Evolutionary conservation across 495 filamentous ascomycete species (phyloP), one percentile per base, ranked within the genome.

Genomic region (Tuber umbilicatum): DNA sequence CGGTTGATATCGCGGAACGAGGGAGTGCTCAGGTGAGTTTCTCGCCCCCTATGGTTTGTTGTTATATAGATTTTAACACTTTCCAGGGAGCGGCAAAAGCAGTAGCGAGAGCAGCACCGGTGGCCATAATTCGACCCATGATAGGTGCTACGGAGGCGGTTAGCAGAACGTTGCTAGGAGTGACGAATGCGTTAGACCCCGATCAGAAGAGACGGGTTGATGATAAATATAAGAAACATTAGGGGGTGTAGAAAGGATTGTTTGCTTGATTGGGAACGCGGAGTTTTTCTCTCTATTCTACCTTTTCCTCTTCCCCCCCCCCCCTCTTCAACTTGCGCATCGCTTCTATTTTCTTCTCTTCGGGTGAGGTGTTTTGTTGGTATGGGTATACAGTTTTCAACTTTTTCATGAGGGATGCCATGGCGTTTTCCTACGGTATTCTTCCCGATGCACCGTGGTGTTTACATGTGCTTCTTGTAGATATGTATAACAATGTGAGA

Each of bases 141-240:
- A 93, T 98, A 80, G 96, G 95, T 1, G 92, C 93, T 12, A 92
- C 90, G 70, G 94, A 94, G 82, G 96, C 94, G 2, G 91, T 97
- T 35, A 91, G 93, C 10, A 91, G 95, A 84, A 92, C 94, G 31
- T 84, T 98, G 76, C 85, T 97, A 83, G 96, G 96, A 35, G 94
- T 94, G n/a, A 94, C 93, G 5, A 99, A 98, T 83, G 89, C 92
- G 68, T 82, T 98, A 79, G 96, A 99, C 84, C 92, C 91, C 47
- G 88, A 89, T 79, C 94, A 97, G 83, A 86, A 90, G 78, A 88
- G 92, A 79, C 88, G 91, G 81, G 89, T 95, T 76, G 94, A 98
- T 78, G 93, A 97, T 86, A 82, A 82, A 80, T 81, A 81, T 70
- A 81, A 81, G 69, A 79, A 78, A 23, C 76, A 79, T 69, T 79